Evolutionary conservation across 2,329 filamentous ascomycete genomes (phyloP).

Genomic region (Fusarium robinianum): DNA sequence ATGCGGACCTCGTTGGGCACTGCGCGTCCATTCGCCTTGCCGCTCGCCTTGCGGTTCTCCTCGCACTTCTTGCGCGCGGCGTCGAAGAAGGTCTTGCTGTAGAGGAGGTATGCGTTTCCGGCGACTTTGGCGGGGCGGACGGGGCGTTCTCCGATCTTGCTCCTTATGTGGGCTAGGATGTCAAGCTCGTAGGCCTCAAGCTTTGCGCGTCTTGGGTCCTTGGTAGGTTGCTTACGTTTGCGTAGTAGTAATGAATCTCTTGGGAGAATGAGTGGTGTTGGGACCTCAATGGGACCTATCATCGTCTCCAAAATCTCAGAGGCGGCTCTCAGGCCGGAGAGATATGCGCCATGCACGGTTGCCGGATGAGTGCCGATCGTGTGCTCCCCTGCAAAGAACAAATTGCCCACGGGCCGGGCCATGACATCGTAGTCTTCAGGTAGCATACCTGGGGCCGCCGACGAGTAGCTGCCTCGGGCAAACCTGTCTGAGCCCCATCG

Average conservation of each 20-base stretch:
- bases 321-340: constrained; percentile 89
- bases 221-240: constrained; percentile 60
- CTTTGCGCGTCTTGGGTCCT: constrained; percentile 56
- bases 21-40: constrained; percentile 62
- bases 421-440: constrained; percentile 91
- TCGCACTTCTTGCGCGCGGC: constrained; percentile 63
- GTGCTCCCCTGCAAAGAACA: constrained; percentile 95
- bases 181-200: constrained; percentile 61
- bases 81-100: constrained; percentile 79
- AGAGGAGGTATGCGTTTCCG: constrained; percentile 87
- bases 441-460: constrained; percentile 79
- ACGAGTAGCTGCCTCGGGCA: constrained; percentile 94
- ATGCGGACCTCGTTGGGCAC: constrained; percentile 81
- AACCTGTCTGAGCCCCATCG: constrained; percentile 91
- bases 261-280: constrained; percentile 72
- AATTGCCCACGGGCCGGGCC: constrained; percentile 80
- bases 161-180: constrained; percentile 56
- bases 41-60: constrained; percentile 64
- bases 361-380: constrained; percentile 95
- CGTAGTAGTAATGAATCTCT: constrained; percentile 56
- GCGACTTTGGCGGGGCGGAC: constrained; percentile 72
- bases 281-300: constrained; percentile 79
- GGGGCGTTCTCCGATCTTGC: constrained; percentile 74
- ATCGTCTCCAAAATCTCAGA: constrained; percentile 82
- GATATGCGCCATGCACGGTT: constrained; percentile 94